Base-by-base conservation (phyloP, 306 rosid genomes). In the Ormosia semicastrata region DNA sequence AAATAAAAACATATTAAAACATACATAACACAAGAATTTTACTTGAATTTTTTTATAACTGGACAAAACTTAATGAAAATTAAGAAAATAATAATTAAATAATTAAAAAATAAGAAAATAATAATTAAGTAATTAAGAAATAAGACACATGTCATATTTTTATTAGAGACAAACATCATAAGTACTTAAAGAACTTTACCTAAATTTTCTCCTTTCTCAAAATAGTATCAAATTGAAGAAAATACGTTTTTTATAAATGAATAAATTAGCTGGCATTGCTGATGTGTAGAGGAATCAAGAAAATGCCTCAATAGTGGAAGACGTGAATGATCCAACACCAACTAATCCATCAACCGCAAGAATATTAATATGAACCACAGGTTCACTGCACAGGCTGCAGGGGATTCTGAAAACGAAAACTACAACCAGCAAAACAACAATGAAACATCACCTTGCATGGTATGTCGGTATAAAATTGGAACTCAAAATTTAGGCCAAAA, bases 361-460 rank as follows among this genome's bases (percentile, higher is more conserved):
- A 69, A 77, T 79, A 77, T 81, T 58, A 84, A 54, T 70, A 56
- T 70, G 85, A 74, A 66, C 74, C 80, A 74, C 64, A 81, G 54
- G 15, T 13, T 15, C 15, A 12, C 17, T 11, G 6, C 75, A 59
- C 40, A 71, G 2, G 36, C 29, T 56, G 10, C 70, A 62, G 40
- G 44, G 7, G 75, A 76, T 75, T 80, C 78, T 52, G 18, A 71
- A n/a, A 80, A 71, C 52, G 49, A 65, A 79, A 62, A 32, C 57
- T 56, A 40, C 70, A 56, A 11, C 74, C 39, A 71, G 67, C 79
- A 66, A 72, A 79, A 59, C 85, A 80, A 82, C 82, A 75, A 4
- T 39, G 77, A 70, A 50, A 79, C 63, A 44, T 73, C 66, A 12
- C 47, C 74, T 84, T 63, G 66, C 76, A 36, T 71, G 82, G 39